phyloP scores from a whole-genome alignment of 768 basidiomycete species.

The Termitomyces sp. region DNA sequence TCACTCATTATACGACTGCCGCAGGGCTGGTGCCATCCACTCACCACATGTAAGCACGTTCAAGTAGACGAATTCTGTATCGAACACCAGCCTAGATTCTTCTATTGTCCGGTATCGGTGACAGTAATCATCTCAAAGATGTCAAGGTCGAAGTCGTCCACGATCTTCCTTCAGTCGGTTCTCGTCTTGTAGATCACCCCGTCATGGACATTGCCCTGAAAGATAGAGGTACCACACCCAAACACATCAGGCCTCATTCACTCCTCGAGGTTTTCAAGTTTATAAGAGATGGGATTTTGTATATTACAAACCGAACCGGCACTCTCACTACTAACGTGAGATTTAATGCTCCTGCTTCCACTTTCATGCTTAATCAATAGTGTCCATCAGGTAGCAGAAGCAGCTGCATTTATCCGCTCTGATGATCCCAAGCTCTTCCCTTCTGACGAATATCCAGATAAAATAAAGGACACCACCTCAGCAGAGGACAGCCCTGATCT shows the following conservation, averaged over 20 bases:
- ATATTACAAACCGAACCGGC: conserved; percentile 40
- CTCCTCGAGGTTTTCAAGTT: conserved; percentile 21
- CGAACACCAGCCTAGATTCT: conserved; percentile 37
- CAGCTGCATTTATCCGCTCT: conserved; percentile 54
- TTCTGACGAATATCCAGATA: conserved; percentile 24
- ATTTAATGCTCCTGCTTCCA: neutral
- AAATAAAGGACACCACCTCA: conserved; percentile 39
- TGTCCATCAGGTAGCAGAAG: conserved; percentile 37
- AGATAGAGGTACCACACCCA: conserved; percentile 43
- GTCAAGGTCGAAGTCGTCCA: conserved; percentile 50
- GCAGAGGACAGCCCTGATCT: conserved; percentile 40
- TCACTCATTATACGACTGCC: neutral
- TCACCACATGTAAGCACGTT: conserved; percentile 43
- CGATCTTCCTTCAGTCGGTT: conserved; percentile 71
- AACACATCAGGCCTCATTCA: conserved; percentile 30
- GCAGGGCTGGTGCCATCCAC: conserved; percentile 58
- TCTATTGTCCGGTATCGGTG: conserved; percentile 76
- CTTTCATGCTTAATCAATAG: neutral
- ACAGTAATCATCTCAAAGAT: conserved; percentile 46
- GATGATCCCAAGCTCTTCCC: conserved; percentile 47
- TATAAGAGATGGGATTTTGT: conserved; percentile 30
- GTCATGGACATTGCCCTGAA: conserved; percentile 49
- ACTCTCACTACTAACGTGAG: conserved; percentile 51
- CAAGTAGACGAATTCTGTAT: neutral
- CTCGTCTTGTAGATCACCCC: conserved; percentile 70